phyloP scores from a whole-genome alignment of 129 eudicot species.

The Flaveria ramosissima region DNA sequence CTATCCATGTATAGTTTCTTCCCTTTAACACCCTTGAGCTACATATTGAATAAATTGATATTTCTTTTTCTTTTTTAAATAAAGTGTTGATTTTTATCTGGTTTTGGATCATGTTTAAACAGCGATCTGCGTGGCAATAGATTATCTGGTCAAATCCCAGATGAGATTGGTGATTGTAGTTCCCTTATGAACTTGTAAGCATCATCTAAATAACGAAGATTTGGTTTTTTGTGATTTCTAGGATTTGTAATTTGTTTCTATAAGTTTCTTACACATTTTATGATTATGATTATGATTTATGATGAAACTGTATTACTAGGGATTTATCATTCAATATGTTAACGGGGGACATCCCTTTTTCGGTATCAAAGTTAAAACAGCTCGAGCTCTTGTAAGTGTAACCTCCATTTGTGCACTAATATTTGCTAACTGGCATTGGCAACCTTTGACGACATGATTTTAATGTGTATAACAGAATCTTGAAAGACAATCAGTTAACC shows the following conservation, averaged over 20 bases:
- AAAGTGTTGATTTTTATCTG: not conserved
- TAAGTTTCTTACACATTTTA: not conserved
- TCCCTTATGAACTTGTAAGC: conserved; percentile 71
- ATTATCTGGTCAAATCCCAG: conserved; percentile 95
- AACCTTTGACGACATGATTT: not conserved
- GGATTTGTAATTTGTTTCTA: not conserved
- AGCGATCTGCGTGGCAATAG: conserved; percentile 86
- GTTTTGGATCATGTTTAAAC: conserved; percentile 25
- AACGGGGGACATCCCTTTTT: conserved; percentile 88
- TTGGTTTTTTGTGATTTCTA: not conserved
- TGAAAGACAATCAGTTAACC: conserved; percentile 79
- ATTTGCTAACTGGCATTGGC: not conserved
- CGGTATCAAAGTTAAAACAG: conserved; percentile 87
- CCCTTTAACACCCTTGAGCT: conserved; percentile 1
- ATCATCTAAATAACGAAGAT: not conserved
- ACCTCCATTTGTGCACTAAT: not conserved
- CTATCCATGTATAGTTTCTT: conserved; percentile 61
- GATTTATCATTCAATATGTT: conserved; percentile 89
- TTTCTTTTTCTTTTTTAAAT: not conserved
- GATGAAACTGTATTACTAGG: conserved; percentile 37
- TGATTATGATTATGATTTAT: not conserved
- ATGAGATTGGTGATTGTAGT: conserved; percentile 93
- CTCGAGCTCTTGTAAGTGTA: conserved; percentile 70
- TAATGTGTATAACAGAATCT: conserved; percentile 45
- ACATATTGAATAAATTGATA: not conserved